Base-by-base conservation (phyloP, 495 filamentous ascomycete species). In the Massariosphaeria phaeospora region DNA sequence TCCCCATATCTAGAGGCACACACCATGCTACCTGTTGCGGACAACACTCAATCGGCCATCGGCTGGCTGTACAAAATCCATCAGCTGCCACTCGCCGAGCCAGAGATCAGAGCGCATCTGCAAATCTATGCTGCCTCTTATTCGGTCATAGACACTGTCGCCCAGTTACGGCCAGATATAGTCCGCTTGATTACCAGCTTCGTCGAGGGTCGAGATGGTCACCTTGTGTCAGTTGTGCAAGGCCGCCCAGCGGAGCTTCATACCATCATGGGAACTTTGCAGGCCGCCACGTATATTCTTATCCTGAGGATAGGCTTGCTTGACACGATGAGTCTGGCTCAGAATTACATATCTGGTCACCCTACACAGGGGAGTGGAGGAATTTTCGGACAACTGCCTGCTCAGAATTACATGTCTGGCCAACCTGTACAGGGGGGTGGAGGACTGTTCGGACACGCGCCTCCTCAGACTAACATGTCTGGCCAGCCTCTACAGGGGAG, bases 111-210 rank as follows among this genome's bases (percentile, higher is more conserved):
- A 20, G 33, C 44, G 4, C 60, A 52, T 24, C 1, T 63, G 18
- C 34, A 35, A 13, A 41, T 24, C 5, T 33, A 50, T 13, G 38
- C 38, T 10, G 1, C 43, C 13, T 20, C 34, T 18, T 54, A 59
- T 23, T 54, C 54, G 13, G 44, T 63, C 15, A 45, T 63, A 8
- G 45, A 63, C 18, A 31, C 36, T 0, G 40, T 63, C 12, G 33
- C n/a, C 36, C 18, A 48, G 3, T 43, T 60, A 1, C 15, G 25
- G 9, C 49, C 42, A 2, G 49, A 48, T 20, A 20, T 54, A 24
- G 34, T 53, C 20, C 41, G 42, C 3, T 18, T 60, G 3, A 55
- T 60, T 29, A 18, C 25, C 1, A 21, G 34, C 21, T 29, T 27
- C n/a, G 34, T 30, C 15, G 38, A 42, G 9, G 21, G 21, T 23